Evolutionary conservation across 1,284 basidiomycete species (phyloP), one percentile per base, ranked within the genome.

Genomic region (Papiliotrema nemorosa): DNA sequence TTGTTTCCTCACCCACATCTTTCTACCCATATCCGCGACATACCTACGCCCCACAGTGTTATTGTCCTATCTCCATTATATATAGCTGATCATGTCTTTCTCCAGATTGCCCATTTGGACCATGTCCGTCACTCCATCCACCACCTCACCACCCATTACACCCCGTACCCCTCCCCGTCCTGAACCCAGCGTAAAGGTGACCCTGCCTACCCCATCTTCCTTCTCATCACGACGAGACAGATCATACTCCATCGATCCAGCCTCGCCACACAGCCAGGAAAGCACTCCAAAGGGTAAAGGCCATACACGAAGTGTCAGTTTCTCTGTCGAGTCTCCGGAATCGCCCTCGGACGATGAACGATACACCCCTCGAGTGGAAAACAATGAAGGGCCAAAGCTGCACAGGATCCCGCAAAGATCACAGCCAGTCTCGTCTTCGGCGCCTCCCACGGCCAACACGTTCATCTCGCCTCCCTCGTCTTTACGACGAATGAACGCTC

Each of bases 181-280:
- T 12, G 39, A 44, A n/a, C 54, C 52, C 5, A 20, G 36, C 3
- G 47, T 58, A 35, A 46, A 44, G 27, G 21, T 63, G n/a, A 61
- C 58, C 16, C 48, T 63, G 9, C 63, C 63, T 25, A 63, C 63
- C 7, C 63, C 63, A 24, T 54, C 58, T 5, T 65, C 63, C 9
- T 65, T 63, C 53, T 52, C 55, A n/a, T 51, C 54, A 5, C 55
- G 57, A 21, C 48, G 55, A 18, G 43, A 43, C 26, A 25, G 49
- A n/a, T 27, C 44, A 12, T 18, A 53, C 34, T 47, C 48, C 47
- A 16, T 14, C 45, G 20, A 33, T 10, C 5, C 20, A 25, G 35
- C 37, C 26, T 27, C 31, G 22, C 44, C 20, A 22, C 21, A 21
- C 13, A 20, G 31, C 18, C 25, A 44, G 7, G 40, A 44, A 5